Base-by-base conservation (phyloP, 2,329 filamentous ascomycete genomes). In the Paraphaeosphaeria sporulosa region DNA sequence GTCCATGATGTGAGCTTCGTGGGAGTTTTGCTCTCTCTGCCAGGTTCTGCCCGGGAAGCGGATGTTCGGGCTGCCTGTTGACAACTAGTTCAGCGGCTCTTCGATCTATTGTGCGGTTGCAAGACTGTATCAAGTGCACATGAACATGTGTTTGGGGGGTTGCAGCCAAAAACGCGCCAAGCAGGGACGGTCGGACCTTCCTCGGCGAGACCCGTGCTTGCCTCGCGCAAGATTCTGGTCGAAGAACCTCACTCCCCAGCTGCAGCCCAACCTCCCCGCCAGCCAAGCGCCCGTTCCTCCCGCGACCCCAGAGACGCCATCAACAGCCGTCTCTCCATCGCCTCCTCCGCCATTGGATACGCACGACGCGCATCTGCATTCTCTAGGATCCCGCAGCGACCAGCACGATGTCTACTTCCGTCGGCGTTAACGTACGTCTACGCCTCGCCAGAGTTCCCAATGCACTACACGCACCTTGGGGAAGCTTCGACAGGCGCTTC, bases 381-480 rank as follows among this genome's bases (percentile, higher is more conserved):
- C 52, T 67, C 63, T 60, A 69, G 66, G 57, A 51, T 61, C 60
- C 71, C 64, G 63, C 65, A 68, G 65, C 55, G 64, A 59, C 58
- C 48, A 53, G 65, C 71, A 71, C 64, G 66, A 81, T 80, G 78
- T 77, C 79, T 63, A 68, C 81, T 71, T 83, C 82, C 61, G 80
- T 81, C 65, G 82, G 83, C 64, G 80, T 84, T 63, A 85, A 85
- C 73, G 83, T 85, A 82, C 74, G 83, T 80, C 55, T 52, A 46
- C 49, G 51, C 57, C 58, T 47, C 49, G 34, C 40, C 43, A 23
- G 27, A 25, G 55, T 47, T 52, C 34, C 42, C 42, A 43, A 21
- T 48, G 25, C 50, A 43, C 40, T 53, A 17, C 21, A 23, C 3
- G 23, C 17, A 49, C 23, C 55, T 56, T 21, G 34, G 1, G 23